These are phyloP conservation scores for Dacryopinax primogenitus DNA, from an alignment of 768 basidiomycete genomes.

Conservation along the genomic window DNA sequence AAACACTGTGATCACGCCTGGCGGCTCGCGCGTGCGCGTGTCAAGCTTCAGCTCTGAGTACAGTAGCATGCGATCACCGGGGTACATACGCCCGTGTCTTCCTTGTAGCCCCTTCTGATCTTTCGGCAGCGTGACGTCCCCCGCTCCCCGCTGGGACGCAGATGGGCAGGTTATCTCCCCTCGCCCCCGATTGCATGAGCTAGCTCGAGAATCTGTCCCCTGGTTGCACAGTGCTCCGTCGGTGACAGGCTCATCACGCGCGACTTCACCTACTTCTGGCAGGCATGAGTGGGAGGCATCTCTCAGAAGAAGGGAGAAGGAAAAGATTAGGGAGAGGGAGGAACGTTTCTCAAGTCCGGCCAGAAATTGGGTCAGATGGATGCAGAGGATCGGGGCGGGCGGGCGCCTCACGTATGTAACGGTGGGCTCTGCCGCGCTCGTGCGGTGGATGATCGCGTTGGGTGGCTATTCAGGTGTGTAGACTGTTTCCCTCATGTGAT, in stretches of 20 bases:
- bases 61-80: background rate
- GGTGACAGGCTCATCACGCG: background rate
- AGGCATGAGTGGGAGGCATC: background rate
- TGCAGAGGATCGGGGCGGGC: constrained; percentile 3
- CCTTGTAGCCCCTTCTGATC: background rate
- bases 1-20: background rate
- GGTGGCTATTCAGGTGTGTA: constrained; percentile 1
- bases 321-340: background rate
- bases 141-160: background rate
- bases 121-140: background rate
- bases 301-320: background rate
- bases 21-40: background rate
- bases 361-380: background rate
- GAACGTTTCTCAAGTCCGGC: background rate
- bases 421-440: background rate
- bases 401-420: background rate
- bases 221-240: background rate
- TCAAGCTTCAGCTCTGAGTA: constrained; percentile 5
- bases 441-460: background rate
- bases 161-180: constrained; percentile 5
- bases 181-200: background rate
- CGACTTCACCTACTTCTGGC: background rate
- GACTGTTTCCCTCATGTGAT: background rate
- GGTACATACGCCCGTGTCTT: background rate
- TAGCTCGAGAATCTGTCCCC: background rate